Evolutionary conservation across 2,329 filamentous ascomycete genomes (phyloP), one percentile per base, ranked within the genome.

Genomic region (Colletotrichum siamense): DNA sequence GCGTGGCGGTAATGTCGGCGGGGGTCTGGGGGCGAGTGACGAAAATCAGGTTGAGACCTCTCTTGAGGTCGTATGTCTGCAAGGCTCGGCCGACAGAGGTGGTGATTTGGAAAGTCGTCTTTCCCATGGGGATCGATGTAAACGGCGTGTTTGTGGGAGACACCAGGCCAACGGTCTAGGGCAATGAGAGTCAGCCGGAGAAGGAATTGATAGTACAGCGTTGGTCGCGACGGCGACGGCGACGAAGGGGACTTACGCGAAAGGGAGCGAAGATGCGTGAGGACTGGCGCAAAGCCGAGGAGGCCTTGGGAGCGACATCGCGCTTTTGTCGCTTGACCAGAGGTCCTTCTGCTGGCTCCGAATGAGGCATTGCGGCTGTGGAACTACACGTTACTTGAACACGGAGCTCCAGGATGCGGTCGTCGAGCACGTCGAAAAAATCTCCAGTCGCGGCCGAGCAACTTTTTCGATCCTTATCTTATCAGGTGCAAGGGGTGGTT

Each of bases 101-200:
- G 39, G 97, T 99, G 85, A 99, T 95, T 84, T 99, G 97, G 83
- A 98, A 99, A 5, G 96, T 98, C 1, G 95, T 96, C 86, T 98
- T 98, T 74, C 97, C 97, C 18, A 98, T 89, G 1, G 96, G 95
- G 36, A 98, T 91, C 8, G 94, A 94, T 3, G 96, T 96, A 82
- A 99, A 99, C 0, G 97, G 96, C 1, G 98, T 95, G 65, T 89
- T 87, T 4, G 96, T 98, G 1, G 97, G 95, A 7, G 97, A 98
- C 3, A 99, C 95, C 36, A 99, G 90, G 18, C 97, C 97, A 79
- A 99, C 91, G 63, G 96, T 98, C 95, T 98, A 24, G 62, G 62
- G 2, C 34, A 8, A 44, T 8, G 49, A 55, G 22, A 24, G 44
- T 52, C 61, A 49, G 66, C 69, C 44, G 79, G 13, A 18, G n/a